A percentile compares a stretch with the other conserved stretches of the same genome.
Conservation (phyloP, 768 basidiomycete genomes). For the Macrolepiota fuliginosa region DNA sequence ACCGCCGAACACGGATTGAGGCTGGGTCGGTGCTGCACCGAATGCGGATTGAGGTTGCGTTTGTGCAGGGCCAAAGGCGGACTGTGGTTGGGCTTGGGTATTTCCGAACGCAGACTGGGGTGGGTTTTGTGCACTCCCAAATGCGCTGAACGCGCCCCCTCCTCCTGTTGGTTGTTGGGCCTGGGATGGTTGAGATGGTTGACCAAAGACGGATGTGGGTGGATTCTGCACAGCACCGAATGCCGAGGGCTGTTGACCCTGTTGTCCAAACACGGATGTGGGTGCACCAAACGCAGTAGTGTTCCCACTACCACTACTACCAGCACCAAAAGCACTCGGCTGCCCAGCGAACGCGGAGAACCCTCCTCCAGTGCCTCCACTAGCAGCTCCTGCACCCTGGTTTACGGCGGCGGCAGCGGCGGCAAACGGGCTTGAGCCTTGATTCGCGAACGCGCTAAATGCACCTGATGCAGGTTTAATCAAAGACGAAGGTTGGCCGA, state of each 20-base stretch:
- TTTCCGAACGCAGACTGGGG: conserved; percentile 19
- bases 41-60: conserved; percentile 15
- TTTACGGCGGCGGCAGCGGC: conserved; percentile 15
- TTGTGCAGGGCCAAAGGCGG: conserved; percentile 16
- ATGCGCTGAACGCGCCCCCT: not conserved
- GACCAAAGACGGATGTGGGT: conserved; percentile 24
- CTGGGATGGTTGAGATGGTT: conserved; percentile 13
- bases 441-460: conserved; percentile 40
- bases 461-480: conserved; percentile 52
- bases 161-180: conserved; percentile 7
- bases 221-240: conserved; percentile 6
- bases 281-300: conserved; percentile 22
- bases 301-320: conserved; percentile 8
- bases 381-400: conserved; percentile 8
- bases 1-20: conserved; percentile 11
- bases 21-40: not conserved
- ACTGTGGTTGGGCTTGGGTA: conserved; percentile 12
- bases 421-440: conserved; percentile 32
- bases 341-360: conserved; percentile 54
- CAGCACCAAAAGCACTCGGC: conserved; percentile 39
- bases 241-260: conserved; percentile 12
- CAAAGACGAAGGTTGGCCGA: conserved; percentile 36
- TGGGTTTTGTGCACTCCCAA: not conserved
- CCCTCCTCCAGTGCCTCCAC: conserved; percentile 31
- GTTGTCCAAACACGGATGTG: conserved; percentile 17